phyloP scores from a whole-genome alignment of 257 asterid genomes.

The Petunia secreta region DNA sequence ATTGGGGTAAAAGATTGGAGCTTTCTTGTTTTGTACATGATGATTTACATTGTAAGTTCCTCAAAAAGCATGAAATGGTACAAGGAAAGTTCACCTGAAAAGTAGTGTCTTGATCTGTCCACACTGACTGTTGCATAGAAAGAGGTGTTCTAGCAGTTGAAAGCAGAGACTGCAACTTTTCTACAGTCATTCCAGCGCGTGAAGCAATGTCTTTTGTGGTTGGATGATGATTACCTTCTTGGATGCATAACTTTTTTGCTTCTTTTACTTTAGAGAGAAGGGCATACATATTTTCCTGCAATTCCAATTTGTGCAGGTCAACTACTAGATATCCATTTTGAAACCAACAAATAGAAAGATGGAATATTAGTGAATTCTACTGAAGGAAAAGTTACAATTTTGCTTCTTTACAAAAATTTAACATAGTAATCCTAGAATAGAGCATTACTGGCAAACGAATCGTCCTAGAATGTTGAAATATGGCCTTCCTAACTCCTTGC shows the following conservation, averaged over 20 bases:
- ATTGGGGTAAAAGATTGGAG: constrained; percentile 6
- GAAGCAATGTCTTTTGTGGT: constrained; percentile 75
- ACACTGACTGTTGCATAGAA: constrained; percentile 76
- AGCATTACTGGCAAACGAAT: constrained; percentile 88
- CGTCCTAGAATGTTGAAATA: constrained; percentile 88
- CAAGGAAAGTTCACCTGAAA: constrained; percentile 43
- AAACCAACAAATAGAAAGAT: neutral
- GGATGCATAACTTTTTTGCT: constrained; percentile 63
- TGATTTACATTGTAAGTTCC: neutral
- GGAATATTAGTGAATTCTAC: neutral
- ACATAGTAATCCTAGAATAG: constrained; percentile 18
- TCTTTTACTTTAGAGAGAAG: constrained; percentile 72
- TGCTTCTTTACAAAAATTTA: neutral
- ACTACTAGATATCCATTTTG: constrained; percentile 7
- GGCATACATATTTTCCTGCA: constrained; percentile 81
- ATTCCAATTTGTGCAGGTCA: constrained; percentile 31
- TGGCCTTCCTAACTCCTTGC: constrained; percentile 76
- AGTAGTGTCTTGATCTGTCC: constrained; percentile 76
- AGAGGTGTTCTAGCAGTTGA: constrained; percentile 69
- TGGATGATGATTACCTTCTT: constrained; percentile 65
- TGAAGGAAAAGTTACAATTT: neutral
- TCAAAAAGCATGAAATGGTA: neutral
- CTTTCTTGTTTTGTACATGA: neutral
- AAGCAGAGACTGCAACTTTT: constrained; percentile 65
- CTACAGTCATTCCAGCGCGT: constrained; percentile 70